phyloP scores from a whole-genome alignment of 75 land plant genomes.

The Larix kaempferi region DNA sequence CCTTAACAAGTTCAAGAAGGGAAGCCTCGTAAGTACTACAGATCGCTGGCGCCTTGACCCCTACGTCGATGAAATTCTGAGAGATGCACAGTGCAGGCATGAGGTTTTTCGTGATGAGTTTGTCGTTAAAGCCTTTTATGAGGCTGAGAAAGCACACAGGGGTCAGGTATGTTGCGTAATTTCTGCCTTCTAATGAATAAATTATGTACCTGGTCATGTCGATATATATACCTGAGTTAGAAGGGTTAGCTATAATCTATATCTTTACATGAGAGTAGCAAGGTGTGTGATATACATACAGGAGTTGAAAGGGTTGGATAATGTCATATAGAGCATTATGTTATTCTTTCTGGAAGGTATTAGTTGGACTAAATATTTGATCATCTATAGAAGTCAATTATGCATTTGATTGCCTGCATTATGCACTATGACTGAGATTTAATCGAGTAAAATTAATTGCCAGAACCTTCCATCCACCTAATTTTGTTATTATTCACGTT shows the following conservation, averaged over 20 bases:
- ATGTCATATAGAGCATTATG: neutral
- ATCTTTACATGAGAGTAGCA: too few species aligned
- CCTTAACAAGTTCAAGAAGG: neutral
- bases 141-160: constrained; percentile 87
- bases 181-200: too few species aligned
- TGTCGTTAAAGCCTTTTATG: constrained; percentile 79
- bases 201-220: too few species aligned
- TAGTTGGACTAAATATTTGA: neutral
- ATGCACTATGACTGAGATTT: neutral
- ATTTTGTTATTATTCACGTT: too few species aligned
- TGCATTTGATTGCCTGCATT: too few species aligned
- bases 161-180: constrained; percentile 68
- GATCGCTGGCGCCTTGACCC: constrained; percentile 14
- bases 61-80: constrained; percentile 56
- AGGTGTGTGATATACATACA: too few species aligned
- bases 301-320: too few species aligned
- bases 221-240: too few species aligned
- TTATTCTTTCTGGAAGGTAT: neutral
- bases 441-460: neutral
- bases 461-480: too few species aligned
- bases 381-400: neutral
- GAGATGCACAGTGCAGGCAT: constrained; percentile 65
- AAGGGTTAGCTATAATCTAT: too few species aligned
- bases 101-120: constrained; percentile 67
- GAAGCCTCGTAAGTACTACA: constrained; percentile 9